phyloP scores from a whole-genome alignment of 768 basidiomycete species.

The Lactarius indigo region DNA sequence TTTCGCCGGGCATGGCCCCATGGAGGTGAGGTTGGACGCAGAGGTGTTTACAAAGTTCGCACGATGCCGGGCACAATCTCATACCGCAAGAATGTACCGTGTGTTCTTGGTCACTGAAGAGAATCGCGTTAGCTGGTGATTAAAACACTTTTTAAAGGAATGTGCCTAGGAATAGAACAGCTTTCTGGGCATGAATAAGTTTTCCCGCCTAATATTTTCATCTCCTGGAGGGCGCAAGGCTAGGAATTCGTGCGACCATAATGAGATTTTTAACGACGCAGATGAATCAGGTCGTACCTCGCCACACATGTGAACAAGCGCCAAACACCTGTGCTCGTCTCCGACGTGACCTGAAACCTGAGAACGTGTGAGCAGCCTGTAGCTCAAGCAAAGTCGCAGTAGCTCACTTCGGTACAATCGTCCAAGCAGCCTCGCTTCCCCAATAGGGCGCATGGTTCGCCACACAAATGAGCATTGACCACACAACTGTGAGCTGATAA shows the following conservation, averaged over 20 bases:
- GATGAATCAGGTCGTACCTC: constrained; percentile 35
- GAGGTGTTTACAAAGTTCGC: constrained; percentile 54
- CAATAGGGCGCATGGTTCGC: constrained; percentile 43
- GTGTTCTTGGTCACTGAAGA: constrained; percentile 43
- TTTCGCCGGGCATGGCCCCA: constrained; percentile 36
- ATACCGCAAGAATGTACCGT: constrained; percentile 47
- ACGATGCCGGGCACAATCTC: constrained; percentile 50
- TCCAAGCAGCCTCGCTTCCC: constrained; percentile 50
- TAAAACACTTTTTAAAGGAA: background rate
- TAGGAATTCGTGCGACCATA: background rate
- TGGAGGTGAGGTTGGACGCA: constrained; percentile 54
- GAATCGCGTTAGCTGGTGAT: background rate
- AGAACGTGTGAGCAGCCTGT: background rate
- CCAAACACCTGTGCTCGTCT: constrained; percentile 51
- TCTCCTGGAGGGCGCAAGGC: constrained; percentile 21
- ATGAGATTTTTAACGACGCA: background rate
- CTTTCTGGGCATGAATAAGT: constrained; percentile 16
- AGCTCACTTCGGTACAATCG: constrained; percentile 49
- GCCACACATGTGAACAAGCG: constrained; percentile 52
- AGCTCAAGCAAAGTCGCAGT: background rate
- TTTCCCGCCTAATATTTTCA: constrained; percentile 7
- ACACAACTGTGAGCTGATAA: constrained; percentile 42
- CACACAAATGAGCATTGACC: constrained; percentile 51
- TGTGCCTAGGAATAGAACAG: constrained; percentile 20
- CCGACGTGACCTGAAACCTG: constrained; percentile 48